Evolutionary conservation across 257 asterid genomes (phyloP), one percentile per base, ranked within the genome.

Genomic region (Datura wrightii): DNA sequence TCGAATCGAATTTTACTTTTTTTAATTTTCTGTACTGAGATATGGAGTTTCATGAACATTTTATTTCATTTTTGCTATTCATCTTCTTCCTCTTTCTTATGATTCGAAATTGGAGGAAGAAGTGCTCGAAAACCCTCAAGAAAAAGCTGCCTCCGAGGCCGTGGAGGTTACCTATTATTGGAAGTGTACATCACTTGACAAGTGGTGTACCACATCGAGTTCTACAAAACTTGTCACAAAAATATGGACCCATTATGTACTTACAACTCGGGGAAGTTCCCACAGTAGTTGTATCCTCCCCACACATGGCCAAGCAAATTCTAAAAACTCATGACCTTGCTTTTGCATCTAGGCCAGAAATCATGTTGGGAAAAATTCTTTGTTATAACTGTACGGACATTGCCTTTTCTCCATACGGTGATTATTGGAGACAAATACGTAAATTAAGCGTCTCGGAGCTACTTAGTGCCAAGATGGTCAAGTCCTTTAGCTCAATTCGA

Each of bases 81-180:
- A 37, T 66, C 24, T 36, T 36, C 48, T 66, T 66, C 3, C 13
- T 66, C 74, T 66, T 36, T 37, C 0, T 36, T 0, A 14, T 1
- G 10, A 66, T 66, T 66, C 74, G 14, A 66, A 66, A 66, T 36
- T 36, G 74, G 74, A 36, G 0, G 0, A 36, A 10, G 8, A 16
- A 76, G 66, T n/a, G n/a, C n/a, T 6, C 24, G 1, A 66, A 66
- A 66, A 66, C n/a, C n/a, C n/a, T n/a, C n/a, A n/a, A n/a, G n/a
- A n/a, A n/a, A n/a, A n/a, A n/a, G n/a, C n/a, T n/a, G 11, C 74
- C 74, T 2, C 48, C 48, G 0, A 48, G 74, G 13, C 74, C 48
- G 19, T 66, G 74, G 74, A 66, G 74, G 74, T 66, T 87, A 53
- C 87, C 89, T 3, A 10, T 87, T n/a, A 82, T 87, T 19, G 90